These are phyloP conservation scores for Talaromyces sp. DNA, from an alignment of 2,329 filamentous ascomycete species.

Conservation along the genomic window DNA sequence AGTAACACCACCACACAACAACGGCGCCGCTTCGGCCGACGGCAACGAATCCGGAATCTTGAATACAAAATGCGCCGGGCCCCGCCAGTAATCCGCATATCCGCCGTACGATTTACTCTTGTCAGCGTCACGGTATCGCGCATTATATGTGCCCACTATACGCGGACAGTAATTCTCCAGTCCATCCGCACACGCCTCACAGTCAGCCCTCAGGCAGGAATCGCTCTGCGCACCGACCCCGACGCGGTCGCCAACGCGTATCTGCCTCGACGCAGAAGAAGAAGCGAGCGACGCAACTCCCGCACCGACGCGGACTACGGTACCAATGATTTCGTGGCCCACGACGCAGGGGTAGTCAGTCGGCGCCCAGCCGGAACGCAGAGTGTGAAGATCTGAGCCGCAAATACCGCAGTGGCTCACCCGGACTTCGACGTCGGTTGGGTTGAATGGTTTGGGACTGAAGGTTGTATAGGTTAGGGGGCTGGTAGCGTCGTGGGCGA, in stretches of 20 bases:
- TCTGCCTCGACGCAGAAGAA: constrained; percentile 21
- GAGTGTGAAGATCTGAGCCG: constrained; percentile 59
- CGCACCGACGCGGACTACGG: constrained; percentile 53
- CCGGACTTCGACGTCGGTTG: constrained; percentile 64
- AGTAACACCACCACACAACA: constrained; percentile 41
- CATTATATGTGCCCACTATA: constrained; percentile 38
- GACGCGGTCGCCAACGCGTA: constrained; percentile 62
- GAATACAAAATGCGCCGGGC: constrained; percentile 38
- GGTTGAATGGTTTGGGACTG: constrained; percentile 47
- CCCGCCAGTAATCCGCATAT: constrained; percentile 32
- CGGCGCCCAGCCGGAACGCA: constrained; percentile 51
- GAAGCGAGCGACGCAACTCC: constrained; percentile 25
- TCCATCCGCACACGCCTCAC: constrained; percentile 39
- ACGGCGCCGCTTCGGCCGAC: constrained; percentile 31
- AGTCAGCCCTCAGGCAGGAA: constrained; percentile 49
- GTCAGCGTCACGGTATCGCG: constrained; percentile 29
- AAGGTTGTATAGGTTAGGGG: constrained; percentile 35
- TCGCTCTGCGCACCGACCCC: constrained; percentile 60
- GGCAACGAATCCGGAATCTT: constrained; percentile 33
- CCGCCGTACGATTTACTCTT: constrained; percentile 36
- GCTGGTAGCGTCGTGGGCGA: constrained; percentile 34
- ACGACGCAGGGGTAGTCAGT: constrained; percentile 51
- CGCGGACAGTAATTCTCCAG: constrained; percentile 42
- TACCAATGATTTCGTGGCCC: constrained; percentile 65
- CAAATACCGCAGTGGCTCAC: constrained; percentile 66